Conservation (phyloP, 441 rosid species). For the Metrosideros polymorpha region DNA sequence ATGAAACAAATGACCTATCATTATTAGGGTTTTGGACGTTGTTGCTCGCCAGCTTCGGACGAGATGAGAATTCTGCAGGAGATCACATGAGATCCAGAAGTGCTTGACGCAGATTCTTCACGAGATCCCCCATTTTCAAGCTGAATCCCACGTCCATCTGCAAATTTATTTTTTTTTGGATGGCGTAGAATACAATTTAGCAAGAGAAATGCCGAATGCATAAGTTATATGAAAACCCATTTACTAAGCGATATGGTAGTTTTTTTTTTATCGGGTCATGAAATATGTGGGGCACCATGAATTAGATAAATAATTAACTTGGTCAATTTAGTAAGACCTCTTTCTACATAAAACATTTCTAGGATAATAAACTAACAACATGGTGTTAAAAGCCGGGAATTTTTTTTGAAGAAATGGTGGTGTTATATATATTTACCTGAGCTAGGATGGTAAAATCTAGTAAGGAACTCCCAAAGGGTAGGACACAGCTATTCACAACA, state of each 20-base stretch:
- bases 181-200: no score
- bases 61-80: neutral
- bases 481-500: neutral
- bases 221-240: neutral
- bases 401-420: neutral
- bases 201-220: neutral
- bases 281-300: no score
- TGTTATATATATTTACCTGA: neutral
- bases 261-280: neutral
- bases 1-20: neutral
- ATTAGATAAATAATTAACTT: no score
- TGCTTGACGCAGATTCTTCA: slow-evolving; percentile 32
- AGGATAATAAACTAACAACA: neutral
- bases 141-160: slow-evolving; percentile 42
- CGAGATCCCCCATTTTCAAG: slow-evolving; percentile 34
- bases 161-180: neutral
- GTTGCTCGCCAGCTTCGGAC: neutral
- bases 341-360: no score
- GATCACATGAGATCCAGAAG: slow-evolving; percentile 21
- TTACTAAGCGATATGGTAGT: no score
- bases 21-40: neutral
- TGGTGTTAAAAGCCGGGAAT: rapidly evolving
- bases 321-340: no score
- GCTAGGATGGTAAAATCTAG: neutral
- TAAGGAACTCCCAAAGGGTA: neutral